A percentile compares a stretch with the other conserved stretches of the same genome.
Conservation (phyloP, 768 basidiomycete species). For the Amanita muscaria region DNA sequence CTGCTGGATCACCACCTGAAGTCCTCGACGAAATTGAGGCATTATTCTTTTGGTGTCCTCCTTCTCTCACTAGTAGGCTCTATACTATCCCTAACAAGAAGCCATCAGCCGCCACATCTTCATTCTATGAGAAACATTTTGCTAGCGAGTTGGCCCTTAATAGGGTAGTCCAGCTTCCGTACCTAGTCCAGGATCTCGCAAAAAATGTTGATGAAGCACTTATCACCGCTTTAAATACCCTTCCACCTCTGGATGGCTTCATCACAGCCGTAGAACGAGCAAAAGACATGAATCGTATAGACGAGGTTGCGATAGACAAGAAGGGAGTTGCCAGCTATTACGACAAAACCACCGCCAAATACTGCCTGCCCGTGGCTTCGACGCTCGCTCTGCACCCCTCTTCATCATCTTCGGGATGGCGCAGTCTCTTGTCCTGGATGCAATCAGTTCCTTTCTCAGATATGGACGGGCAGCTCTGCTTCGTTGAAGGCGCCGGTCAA, state of each 20-base stretch:
- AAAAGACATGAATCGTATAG: slow-evolving; percentile 3
- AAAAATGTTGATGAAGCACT: slow-evolving; percentile 7
- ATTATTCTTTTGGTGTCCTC: no score
- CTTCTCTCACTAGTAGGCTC: no score
- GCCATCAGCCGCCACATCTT: no score
- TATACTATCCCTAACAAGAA: no score
- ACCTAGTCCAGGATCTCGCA: no score
- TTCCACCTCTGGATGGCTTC: slow-evolving; percentile 5
- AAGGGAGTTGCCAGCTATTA: slow-evolving; percentile 7
- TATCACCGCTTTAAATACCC: slow-evolving; percentile 7
- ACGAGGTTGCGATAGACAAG: slow-evolving; percentile 5
- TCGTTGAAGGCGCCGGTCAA: slow-evolving; percentile 1
- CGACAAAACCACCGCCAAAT: slow-evolving; percentile 11
- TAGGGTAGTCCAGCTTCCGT: slow-evolving; percentile 7
- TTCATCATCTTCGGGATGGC: slow-evolving; percentile 11
- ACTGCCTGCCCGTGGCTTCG: slow-evolving; percentile 13
- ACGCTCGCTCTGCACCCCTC: slow-evolving; percentile 15
- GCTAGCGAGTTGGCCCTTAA: slow-evolving; percentile 7
- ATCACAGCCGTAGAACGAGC: slow-evolving; percentile 8
- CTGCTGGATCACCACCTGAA: no score
- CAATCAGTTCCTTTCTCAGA: slow-evolving; percentile 8
- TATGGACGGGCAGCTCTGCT: slow-evolving; percentile 11
- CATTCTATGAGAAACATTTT: slow-evolving; percentile 11
- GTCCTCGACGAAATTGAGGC: no score
- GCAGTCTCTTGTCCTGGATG: slow-evolving; percentile 14